Evolutionary conservation across 345 rosid genomes (phyloP), one percentile per base, ranked within the genome.

Genomic region (Arabidopsis arenosa): DNA sequence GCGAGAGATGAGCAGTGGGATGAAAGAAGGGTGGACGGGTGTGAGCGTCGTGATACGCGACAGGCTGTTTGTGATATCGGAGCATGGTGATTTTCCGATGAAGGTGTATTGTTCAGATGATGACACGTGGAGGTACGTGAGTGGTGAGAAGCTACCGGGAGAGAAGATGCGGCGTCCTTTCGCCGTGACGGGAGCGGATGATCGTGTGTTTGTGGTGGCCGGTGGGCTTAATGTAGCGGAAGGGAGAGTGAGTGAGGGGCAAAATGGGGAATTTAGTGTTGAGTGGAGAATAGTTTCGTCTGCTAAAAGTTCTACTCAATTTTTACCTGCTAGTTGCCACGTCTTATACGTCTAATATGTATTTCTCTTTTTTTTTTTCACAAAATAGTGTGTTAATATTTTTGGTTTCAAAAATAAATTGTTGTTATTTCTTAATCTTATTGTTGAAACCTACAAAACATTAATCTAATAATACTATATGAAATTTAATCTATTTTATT

Each of bases 1-100:
- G 97, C 75, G 68, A 26, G 79, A 68, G 17, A 86, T 91, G 94
- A 82, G 78, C 30, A 83, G 60, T 7, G 94, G 89, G 73, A 82
- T 91, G 86, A 83, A 79, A 30, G 92, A 83, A 66, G 94, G 97
- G 36, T 91, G 97, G 97, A 89, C 92, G 6, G 94, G 94, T 1
- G 73, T 49, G 43, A 75, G 88, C 63, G 82, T 83, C 23, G 90
- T 86, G 39, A 48, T 89, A 1, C 67, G 63, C 0, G 83, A 55
- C 9, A 70, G 74, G 66, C 71, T 89, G 64, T 87, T 89, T 40
- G 86, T 86, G 79, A 83, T 89, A 52, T 78, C 92, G 5, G 96
- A 91, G 68, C 87, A 86, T 70, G 92, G 87, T 0, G 90, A 84
- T 80, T 84, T 83, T 11, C 89, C 81, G 71, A 80, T 89, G 86